phyloP scores from a whole-genome alignment of 2,329 filamentous ascomycete genomes.

The Aspergillus pseudoterreus region DNA sequence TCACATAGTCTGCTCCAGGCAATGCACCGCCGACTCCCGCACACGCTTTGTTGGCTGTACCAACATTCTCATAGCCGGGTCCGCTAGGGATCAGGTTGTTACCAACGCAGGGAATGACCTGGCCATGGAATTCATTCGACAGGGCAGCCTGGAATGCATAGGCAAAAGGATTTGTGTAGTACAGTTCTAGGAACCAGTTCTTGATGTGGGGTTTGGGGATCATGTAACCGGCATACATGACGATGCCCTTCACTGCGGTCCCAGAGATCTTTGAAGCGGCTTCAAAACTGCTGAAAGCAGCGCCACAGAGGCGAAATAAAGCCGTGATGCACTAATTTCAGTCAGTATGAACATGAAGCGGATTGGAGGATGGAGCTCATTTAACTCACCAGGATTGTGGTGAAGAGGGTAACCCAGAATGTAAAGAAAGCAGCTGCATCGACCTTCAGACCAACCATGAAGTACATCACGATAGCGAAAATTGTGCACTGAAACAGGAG shows the following conservation, averaged over 20 bases:
- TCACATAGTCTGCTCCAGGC: conserved; percentile 46
- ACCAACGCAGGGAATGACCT: conserved; percentile 26
- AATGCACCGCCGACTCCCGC: conserved; percentile 54
- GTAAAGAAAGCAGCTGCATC: conserved; percentile 57
- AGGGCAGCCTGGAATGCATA: conserved; percentile 30
- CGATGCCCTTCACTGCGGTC: conserved; percentile 23
- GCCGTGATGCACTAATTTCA: conserved; percentile 49
- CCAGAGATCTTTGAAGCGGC: conserved; percentile 51
- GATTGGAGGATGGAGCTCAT: neutral
- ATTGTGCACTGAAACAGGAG: conserved; percentile 55
- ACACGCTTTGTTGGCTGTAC: conserved; percentile 39
- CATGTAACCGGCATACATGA: conserved; percentile 37
- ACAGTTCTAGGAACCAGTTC: conserved; percentile 46
- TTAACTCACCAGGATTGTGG: conserved; percentile 44
- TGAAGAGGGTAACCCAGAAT: conserved; percentile 51
- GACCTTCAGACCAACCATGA: conserved; percentile 55
- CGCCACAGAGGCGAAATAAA: conserved; percentile 52
- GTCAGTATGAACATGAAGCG: conserved; percentile 6
- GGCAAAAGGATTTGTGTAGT: conserved; percentile 30
- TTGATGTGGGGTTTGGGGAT: conserved; percentile 45
- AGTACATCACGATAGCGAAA: conserved; percentile 59
- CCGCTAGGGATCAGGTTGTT: conserved; percentile 27
- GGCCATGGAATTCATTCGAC: conserved; percentile 29
- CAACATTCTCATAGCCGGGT: conserved; percentile 19
- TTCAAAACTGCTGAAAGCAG: conserved; percentile 53